Conservation (phyloP, 345 rosid species). For the Rhodamnia argentea region DNA sequence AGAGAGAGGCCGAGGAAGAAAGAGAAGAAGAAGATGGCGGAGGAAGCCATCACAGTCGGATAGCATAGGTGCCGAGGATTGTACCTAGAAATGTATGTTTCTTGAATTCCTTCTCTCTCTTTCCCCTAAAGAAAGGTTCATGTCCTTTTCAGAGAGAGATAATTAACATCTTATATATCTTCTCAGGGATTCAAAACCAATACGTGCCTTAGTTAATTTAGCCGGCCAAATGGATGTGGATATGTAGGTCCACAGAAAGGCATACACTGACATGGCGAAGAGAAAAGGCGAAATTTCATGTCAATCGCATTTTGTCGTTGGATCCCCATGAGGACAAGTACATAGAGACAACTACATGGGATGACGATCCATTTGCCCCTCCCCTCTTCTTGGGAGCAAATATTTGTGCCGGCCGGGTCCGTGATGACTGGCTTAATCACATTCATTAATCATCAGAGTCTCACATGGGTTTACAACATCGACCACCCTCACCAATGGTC, state of each 20-base stretch:
- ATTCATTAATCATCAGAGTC: background rate
- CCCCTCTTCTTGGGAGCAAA: background rate
- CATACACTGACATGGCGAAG: background rate
- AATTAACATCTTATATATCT: background rate
- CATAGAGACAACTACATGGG: background rate
- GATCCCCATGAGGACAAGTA: background rate
- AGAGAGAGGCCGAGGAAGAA: background rate
- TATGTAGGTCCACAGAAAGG: background rate
- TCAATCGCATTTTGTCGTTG: background rate
- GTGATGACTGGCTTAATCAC: background rate
- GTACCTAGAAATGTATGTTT: background rate
- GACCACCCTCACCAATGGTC: too few relatives aligned
- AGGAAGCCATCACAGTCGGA: background rate
- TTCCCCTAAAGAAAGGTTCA: background rate
- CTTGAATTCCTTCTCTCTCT: background rate
- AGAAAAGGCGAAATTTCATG: background rate
- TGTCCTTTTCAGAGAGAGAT: background rate
- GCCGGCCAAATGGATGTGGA: background rate
- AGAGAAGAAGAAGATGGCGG: background rate
- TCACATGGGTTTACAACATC: background rate
- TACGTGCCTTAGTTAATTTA: background rate
- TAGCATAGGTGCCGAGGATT: background rate
- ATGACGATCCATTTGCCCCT: background rate
- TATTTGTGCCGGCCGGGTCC: background rate
- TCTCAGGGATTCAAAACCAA: background rate